Evolutionary conservation across 2,329 filamentous ascomycete genomes (phyloP).

Genomic region (Triangularia setosa): DNA sequence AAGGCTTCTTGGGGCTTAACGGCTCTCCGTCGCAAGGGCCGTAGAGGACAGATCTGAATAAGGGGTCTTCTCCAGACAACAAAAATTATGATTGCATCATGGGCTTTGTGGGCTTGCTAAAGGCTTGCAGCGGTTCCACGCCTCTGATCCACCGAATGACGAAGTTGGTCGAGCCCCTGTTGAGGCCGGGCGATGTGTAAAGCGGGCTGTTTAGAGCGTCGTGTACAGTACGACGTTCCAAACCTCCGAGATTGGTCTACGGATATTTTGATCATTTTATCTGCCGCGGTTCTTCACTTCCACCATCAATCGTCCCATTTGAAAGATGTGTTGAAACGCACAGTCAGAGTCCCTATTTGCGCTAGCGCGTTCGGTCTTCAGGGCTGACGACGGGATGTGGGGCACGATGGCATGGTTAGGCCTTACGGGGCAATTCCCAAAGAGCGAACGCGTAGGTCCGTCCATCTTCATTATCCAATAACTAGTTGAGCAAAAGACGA

Average conservation of each 20-base stretch:
- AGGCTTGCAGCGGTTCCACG: neutral
- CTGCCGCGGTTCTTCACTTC: too few species aligned
- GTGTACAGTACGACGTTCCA: neutral
- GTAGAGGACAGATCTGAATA: neutral
- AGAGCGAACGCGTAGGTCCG: neutral
- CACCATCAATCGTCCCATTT: too few species aligned
- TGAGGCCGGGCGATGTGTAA: neutral
- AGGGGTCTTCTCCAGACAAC: too few species aligned
- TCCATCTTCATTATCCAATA: neutral
- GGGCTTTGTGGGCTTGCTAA: neutral
- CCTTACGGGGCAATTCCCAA: neutral
- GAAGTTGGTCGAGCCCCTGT: neutral
- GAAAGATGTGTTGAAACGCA: neutral
- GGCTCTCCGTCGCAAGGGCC: neutral
- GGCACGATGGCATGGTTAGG: neutral
- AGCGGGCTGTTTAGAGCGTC: neutral
- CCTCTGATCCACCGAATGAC: neutral
- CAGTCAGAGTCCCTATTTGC: neutral
- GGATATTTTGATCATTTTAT: neutral
- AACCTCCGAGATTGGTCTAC: neutral
- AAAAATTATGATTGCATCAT: neutral
- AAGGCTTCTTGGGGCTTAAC: neutral
- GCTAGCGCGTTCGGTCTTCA: neutral
- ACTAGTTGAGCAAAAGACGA: neutral
- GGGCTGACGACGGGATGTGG: neutral